These are phyloP conservation scores for Podaxis mareebaensis DNA, from an alignment of 768 basidiomycete species.

Conservation along the genomic window DNA sequence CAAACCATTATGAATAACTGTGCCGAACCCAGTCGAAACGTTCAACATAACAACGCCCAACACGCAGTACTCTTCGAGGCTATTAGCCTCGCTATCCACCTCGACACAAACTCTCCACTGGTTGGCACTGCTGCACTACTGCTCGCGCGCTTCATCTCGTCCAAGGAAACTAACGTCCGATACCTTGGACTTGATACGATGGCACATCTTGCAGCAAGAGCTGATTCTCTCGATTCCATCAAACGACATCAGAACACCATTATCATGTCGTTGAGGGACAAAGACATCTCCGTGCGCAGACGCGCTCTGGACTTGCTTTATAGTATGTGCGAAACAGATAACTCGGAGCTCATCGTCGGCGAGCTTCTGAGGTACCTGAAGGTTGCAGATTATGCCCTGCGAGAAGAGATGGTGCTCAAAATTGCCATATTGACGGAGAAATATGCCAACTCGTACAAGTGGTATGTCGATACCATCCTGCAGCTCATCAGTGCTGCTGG, in stretches of 20 bases:
- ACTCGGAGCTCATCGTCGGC: conserved; percentile 93
- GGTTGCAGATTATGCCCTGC: conserved; percentile 94
- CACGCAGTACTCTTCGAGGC: conserved; percentile 99
- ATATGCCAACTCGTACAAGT: conserved; percentile 95
- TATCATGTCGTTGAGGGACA: conserved; percentile 91
- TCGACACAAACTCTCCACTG: conserved; percentile 88
- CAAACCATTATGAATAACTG: conserved; percentile 90
- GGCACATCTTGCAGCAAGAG: conserved; percentile 95
- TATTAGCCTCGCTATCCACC: conserved; percentile 92
- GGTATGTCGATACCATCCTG: conserved; percentile 98
- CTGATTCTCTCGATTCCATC: conserved; percentile 87
- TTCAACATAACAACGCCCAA: conserved; percentile 98
- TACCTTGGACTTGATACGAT: conserved; percentile 98
- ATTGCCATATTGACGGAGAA: conserved; percentile 99
- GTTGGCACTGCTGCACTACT: conserved; percentile 88
- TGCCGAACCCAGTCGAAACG: conserved; percentile 88
- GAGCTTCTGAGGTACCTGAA: conserved; percentile 92
- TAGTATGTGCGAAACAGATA: conserved; percentile 99
- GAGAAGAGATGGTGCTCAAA: conserved; percentile 99
- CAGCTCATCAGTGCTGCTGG: conserved; percentile 96
- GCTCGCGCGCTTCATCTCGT: conserved; percentile 93
- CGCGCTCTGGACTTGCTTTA: conserved; percentile 94
- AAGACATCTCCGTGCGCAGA: conserved; percentile 94
- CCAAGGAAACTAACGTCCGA: conserved; percentile 97
- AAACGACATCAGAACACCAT: conserved; percentile 97